Base-by-base conservation (phyloP, 208 protist species). In the Porcisia hertigi region DNA sequence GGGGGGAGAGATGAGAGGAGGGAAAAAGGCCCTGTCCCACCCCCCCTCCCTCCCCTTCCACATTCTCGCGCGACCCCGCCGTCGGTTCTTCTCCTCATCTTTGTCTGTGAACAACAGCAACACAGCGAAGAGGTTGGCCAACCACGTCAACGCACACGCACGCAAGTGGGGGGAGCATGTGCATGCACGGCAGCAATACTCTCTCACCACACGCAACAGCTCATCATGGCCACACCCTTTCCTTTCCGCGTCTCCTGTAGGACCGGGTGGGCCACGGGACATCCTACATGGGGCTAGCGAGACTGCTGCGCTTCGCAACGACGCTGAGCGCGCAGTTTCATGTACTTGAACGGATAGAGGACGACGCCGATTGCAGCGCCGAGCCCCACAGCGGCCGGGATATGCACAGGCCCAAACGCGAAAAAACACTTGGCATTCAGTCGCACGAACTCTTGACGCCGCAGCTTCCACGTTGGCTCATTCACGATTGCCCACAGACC, bases 401-500 rank as follows among this genome's bases (percentile, higher is more conserved):
- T 57, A 64, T 93, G 89, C 25, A 89, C 62, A 3, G 72, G 64
- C 1, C 80, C 72, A 69, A 80, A 93, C 18, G 89, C 89, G 65
- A 91, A 83, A 41, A 90, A 85, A 66, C 85, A 90, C 77, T 93
- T 93, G 14, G 74, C 25, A 71, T 90, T 92, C 36, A 93, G 83
- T 14, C 89, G 84, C n/a, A 86, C 58, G 80, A 90, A 91, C 74
- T 89, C 87, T 2, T 69, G 74, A 1, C 77, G 75, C 2, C 89
- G 81, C 67, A 76, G 49, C 63, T 67, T 47, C 87, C 89, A 93
- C 63, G 85, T 93, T 20, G 71, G 52, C 78, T 93, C 87, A 69
- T 92, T 92, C 41, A 90, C 87, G 23, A 93, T 49, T 18, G 89
- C 89, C 87, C 87, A 89, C 70, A 91, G 66, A 0, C 89, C 89